phyloP scores from a whole-genome alignment of 805 yeast genomes.

The Kuraishia ogatae region DNA sequence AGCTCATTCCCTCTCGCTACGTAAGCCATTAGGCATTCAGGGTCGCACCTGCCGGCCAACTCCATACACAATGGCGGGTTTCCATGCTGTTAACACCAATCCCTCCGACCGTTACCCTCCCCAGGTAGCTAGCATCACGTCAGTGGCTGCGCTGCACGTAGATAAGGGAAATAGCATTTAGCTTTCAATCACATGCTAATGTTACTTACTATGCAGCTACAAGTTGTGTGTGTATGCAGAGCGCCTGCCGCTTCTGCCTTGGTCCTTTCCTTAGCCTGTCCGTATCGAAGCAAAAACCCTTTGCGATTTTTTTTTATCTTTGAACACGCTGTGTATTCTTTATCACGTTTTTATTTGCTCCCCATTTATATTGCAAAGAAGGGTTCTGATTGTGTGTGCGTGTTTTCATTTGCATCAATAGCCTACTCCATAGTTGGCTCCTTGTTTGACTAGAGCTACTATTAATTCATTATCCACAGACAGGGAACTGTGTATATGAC shows the following conservation, averaged over 20 bases:
- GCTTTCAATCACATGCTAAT: not conserved
- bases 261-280: not conserved
- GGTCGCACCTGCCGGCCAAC: not conserved
- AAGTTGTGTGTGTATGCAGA: not conserved
- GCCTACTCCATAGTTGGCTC: not conserved
- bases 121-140: too few species aligned
- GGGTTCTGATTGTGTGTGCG: not conserved
- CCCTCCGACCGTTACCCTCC: too few species aligned
- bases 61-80: not conserved
- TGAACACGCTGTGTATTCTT: not conserved
- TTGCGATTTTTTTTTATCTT: not conserved
- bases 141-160: too few species aligned
- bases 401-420: not conserved
- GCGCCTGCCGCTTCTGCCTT: not conserved
- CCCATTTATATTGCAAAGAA: not conserved
- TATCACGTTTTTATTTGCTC: not conserved
- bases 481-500: too few species aligned
- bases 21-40: not conserved
- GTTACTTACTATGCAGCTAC: not conserved
- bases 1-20: not conserved
- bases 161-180: too few species aligned
- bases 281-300: not conserved
- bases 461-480: too few species aligned
- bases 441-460: not conserved
- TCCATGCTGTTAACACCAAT: too few species aligned